Conservation (phyloP, 345 rosid genomes). For the Camelina sativa region DNA sequence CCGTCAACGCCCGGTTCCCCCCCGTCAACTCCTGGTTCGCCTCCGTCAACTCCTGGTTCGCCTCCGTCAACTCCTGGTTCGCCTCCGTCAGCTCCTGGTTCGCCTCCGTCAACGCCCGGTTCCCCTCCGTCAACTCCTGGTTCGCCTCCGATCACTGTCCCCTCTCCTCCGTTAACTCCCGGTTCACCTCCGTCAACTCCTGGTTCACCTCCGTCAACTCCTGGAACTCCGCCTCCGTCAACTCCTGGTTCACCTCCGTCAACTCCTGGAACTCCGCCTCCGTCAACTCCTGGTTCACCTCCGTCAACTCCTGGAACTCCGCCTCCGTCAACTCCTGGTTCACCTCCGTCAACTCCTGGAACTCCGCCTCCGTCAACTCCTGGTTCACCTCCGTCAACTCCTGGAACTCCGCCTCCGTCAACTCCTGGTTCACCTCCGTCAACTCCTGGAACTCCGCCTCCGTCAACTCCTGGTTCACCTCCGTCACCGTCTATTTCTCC, state of each 20-base stretch:
- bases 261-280: neutral
- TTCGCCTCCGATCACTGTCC: neutral
- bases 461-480: too few relatives aligned
- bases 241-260: neutral
- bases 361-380: too few relatives aligned
- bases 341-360: too few relatives aligned
- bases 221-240: neutral
- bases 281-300: neutral
- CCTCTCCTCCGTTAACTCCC: too few relatives aligned
- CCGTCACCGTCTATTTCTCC: conserved; percentile 15
- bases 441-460: too few relatives aligned
- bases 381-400: too few relatives aligned
- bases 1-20: neutral
- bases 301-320: too few relatives aligned
- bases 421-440: too few relatives aligned
- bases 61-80: neutral
- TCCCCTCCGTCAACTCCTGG: neutral
- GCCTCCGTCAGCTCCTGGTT: neutral
- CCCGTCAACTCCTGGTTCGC: neutral
- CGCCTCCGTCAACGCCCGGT: neutral
- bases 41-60: neutral
- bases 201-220: neutral
- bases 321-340: too few relatives aligned
- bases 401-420: too few relatives aligned
- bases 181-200: neutral